Evolutionary conservation across 2,329 filamentous ascomycete species (phyloP).

Genomic region (Penicillium sp.): DNA sequence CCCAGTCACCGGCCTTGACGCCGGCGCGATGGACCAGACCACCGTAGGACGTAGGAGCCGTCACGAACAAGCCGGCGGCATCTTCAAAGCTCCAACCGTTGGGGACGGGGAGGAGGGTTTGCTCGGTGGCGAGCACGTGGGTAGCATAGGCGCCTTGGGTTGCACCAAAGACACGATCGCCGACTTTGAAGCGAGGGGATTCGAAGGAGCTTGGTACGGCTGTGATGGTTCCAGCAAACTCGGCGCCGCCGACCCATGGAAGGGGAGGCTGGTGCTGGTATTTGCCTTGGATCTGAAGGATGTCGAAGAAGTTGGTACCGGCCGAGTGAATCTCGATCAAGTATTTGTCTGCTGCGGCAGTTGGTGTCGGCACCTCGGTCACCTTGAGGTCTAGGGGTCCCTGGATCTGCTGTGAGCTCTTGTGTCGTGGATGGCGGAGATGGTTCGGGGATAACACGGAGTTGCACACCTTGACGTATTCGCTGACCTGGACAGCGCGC

Average conservation of each 20-base stretch:
- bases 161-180: conserved; percentile 81
- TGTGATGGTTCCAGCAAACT: conserved; percentile 77
- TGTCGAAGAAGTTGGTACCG: conserved; percentile 95
- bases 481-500: conserved; percentile 68
- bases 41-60: conserved; percentile 83
- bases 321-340: conserved; percentile 80
- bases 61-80: conserved; percentile 85
- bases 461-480: conserved; percentile 65
- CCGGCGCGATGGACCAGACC: conserved; percentile 73
- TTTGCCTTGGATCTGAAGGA: conserved; percentile 90
- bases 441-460: background rate
- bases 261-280: conserved; percentile 89
- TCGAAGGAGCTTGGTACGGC: conserved; percentile 55
- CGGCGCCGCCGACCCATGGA: conserved; percentile 80
- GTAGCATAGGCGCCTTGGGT: conserved; percentile 82
- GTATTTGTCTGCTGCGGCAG: conserved; percentile 69
- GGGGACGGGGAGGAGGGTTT: conserved; percentile 67
- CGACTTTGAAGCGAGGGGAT: conserved; percentile 63
- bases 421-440: conserved; percentile 4
- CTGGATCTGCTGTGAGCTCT: conserved; percentile 41
- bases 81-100: conserved; percentile 77
- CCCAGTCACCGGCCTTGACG: conserved; percentile 74
- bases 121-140: conserved; percentile 63
- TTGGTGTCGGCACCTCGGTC: conserved; percentile 67
- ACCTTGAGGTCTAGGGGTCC: conserved; percentile 75